Base-by-base conservation (phyloP, 768 basidiomycete species). In the Termitomyces sp. region DNA sequence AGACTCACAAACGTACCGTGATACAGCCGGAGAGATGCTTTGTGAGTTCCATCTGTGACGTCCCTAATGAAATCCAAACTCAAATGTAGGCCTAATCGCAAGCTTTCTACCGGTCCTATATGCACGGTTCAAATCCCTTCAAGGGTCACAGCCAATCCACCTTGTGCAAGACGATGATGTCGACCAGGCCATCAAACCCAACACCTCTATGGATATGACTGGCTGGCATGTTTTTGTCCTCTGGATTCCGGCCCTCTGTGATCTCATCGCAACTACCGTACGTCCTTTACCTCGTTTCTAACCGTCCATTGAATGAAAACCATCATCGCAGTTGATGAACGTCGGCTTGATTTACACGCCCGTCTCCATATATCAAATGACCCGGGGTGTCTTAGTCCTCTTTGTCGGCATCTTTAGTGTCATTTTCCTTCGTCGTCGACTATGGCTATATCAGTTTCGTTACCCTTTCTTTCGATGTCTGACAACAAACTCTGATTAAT, bases 291-390 rank as follows among this genome's bases (percentile, higher is more conserved):
- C 14, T 40, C 23, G 17, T 40, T 42, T 23, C 23, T 25, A 37
- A 31, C 43, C 25, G 6, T 7, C 34, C 34, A 25, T 9, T 25
- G 35, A 52, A 59, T 38, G 10, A 35, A 0, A 19, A 23, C n/a
- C 6, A 32, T 43, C n/a, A 41, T 51, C 35, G 40, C 58, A 83
- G 82, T 66, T 97, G 62, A 98, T 98, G 97, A 97, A 97, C 68
- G 79, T 96, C 62, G 97, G 97, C 51, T 80, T 99, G 43, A 82
- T 99, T 32, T 93, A 95, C 71, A 95, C 94, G 1, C 96, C 96
- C 21, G 97, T 99, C 48, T 95, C 92, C 40, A 93, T 98, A 65
- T 98, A 92, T 76, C 96, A 97, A 73, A 96, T 97, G 94, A 92
- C 87, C 60, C 86, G 90, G 53, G 95, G 95, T 54, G 89, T 93